Percentiles rank a stretch among this genome's conserved stretches.
Evolutionary conservation across 345 rosid genomes (phyloP).

Genomic region (Dimocarpus longan): DNA sequence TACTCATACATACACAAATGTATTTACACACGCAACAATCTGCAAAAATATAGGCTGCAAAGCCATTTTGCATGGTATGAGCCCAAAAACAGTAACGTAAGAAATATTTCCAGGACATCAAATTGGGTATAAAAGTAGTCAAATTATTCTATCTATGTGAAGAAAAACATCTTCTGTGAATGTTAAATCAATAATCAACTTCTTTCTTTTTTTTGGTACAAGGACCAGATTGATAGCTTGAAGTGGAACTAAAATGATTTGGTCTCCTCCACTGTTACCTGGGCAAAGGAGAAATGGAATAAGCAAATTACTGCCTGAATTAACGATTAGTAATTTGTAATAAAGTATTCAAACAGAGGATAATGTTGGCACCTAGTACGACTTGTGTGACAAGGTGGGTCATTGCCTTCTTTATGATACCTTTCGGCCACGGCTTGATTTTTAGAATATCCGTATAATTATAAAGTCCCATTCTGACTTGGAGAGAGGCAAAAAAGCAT

Average conservation of each 20-base stretch:
- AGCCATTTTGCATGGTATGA: background rate
- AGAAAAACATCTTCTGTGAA: background rate
- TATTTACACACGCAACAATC: background rate
- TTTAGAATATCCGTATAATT: background rate
- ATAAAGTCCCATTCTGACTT: slow-evolving; percentile 19
- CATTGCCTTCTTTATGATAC: slow-evolving; percentile 1
- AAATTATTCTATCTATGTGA: no score
- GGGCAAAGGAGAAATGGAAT: background rate
- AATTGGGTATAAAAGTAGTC: no score
- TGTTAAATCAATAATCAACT: no score
- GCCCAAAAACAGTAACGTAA: background rate
- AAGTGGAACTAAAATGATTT: background rate
- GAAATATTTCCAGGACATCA: no score
- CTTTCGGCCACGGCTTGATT: slow-evolving; percentile 30
- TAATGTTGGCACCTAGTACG: background rate
- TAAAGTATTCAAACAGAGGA: background rate
- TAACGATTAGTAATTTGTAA: background rate
- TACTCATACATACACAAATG: no score
- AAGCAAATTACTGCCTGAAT: background rate
- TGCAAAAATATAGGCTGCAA: background rate
- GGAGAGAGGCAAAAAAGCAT: background rate
- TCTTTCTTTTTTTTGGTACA: background rate
- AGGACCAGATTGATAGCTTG: background rate
- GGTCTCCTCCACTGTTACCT: background rate
- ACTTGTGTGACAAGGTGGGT: background rate